phyloP scores from a whole-genome alignment of 1,139 yeast species.

The Geotrichum bryndzae region DNA sequence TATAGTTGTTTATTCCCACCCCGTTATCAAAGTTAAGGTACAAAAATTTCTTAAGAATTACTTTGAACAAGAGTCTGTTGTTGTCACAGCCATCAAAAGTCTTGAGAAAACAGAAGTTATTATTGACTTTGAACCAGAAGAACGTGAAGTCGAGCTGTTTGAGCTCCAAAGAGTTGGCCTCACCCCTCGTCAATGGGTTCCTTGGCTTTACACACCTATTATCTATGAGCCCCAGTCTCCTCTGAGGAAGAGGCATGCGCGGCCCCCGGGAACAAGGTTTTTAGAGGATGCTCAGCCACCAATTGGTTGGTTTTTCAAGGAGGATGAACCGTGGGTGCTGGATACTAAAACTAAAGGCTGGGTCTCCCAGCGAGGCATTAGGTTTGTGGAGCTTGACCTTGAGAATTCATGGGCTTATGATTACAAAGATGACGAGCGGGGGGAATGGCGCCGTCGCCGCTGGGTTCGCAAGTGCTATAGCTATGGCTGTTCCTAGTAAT shows the following conservation, averaged over 20 bases:
- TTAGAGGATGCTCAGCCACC: slow-evolving; percentile 62
- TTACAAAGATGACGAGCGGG: slow-evolving; percentile 27
- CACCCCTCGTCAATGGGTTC: slow-evolving; percentile 55
- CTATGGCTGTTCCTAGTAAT: not conserved
- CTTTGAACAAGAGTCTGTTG: not conserved
- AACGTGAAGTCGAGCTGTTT: slow-evolving; percentile 57
- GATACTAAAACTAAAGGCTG: slow-evolving; percentile 53
- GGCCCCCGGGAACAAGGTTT: slow-evolving; percentile 60
- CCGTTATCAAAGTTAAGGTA: slow-evolving; percentile 22
- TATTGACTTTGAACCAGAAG: slow-evolving; percentile 57
- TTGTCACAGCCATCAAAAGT: slow-evolving; percentile 24
- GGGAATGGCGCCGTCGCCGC: slow-evolving; percentile 40
- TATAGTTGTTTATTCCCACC: slow-evolving; percentile 29
- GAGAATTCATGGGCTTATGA: slow-evolving; percentile 46
- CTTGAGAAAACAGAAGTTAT: slow-evolving; percentile 49
- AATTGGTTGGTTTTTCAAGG: slow-evolving; percentile 62
- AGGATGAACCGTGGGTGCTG: slow-evolving; percentile 57
- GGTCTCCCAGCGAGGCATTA: slow-evolving; percentile 45
- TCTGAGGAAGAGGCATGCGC: slow-evolving; percentile 49
- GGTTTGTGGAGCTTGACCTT: slow-evolving; percentile 31
- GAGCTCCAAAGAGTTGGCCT: slow-evolving; percentile 67
- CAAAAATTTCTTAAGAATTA: not conserved
- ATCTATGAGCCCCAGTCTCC: slow-evolving; percentile 51
- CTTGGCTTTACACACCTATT: slow-evolving; percentile 44
- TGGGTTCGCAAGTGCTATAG: slow-evolving; percentile 34